Evolutionary conservation across 345 rosid species (phyloP).

Genomic region (Salix koriyanagi): DNA sequence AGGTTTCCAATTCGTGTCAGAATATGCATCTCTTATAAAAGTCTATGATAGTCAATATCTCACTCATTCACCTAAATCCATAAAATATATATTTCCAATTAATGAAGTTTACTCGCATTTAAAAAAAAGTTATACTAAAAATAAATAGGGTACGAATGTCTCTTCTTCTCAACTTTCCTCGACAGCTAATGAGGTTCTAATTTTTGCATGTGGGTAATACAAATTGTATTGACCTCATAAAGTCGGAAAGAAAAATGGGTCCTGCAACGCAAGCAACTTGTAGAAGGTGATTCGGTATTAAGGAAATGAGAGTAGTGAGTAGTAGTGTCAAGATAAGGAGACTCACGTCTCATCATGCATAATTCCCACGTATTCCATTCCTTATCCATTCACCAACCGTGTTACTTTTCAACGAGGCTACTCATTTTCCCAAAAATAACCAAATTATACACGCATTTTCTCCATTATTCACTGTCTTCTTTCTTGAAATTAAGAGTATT

Average conservation of each 20-base stretch:
- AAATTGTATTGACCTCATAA: not conserved
- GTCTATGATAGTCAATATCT: rapidly evolving
- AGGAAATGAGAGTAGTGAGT: not conserved
- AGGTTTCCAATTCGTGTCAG: rapidly evolving
- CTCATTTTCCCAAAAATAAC: not conserved
- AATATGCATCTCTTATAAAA: rapidly evolving
- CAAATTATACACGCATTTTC: conserved; percentile 2
- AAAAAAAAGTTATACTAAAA: no score
- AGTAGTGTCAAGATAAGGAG: conserved; percentile 22
- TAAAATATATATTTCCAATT: rapidly evolving
- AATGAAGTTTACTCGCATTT: rapidly evolving
- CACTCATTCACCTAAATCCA: rapidly evolving
- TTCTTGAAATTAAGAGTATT: conserved; percentile 13
- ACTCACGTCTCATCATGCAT: conserved; percentile 6
- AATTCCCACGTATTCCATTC: conserved; percentile 32
- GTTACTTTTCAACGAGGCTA: conserved; percentile 7
- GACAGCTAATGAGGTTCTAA: not conserved
- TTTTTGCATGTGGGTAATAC: conserved; percentile 3
- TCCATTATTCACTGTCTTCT: not conserved
- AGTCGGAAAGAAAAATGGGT: not conserved
- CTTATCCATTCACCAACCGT: conserved; percentile 23
- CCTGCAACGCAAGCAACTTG: not conserved
- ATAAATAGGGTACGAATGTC: not conserved
- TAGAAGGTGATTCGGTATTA: not conserved
- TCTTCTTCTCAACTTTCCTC: not conserved